These are phyloP conservation scores for Russula ochroleuca DNA, from an alignment of 768 basidiomycete species.

Conservation along the genomic window DNA sequence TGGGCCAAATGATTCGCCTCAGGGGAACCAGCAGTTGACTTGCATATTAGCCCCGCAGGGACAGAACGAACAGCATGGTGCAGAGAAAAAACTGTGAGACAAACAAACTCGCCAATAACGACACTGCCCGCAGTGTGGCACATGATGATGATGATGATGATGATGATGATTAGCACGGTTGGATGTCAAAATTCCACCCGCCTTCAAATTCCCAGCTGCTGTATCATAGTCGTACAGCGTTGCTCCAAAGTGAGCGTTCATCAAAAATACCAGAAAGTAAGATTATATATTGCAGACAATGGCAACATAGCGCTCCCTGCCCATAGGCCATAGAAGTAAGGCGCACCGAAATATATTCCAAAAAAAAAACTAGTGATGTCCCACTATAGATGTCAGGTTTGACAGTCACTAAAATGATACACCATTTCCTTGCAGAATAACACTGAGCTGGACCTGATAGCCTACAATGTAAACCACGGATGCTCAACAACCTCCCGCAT, in stretches of 20 bases:
- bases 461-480: no score
- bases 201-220: neutral
- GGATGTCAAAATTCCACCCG: neutral
- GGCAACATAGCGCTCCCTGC: no score
- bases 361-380: no score
- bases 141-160: no score
- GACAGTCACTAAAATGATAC: no score
- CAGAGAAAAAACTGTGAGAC: conserved; percentile 4
- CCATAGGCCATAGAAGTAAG: no score
- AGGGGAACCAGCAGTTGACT: conserved; percentile 14
- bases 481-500: no score
- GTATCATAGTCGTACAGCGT: neutral
- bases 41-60: neutral
- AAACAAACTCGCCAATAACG: neutral
- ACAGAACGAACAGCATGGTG: conserved; percentile 3
- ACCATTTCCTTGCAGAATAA: no score
- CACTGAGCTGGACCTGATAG: no score
- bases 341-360: no score
- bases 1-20: neutral
- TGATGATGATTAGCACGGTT: neutral
- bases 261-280: neutral
- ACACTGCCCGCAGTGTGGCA: conserved; percentile 1
- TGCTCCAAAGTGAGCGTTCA: neutral
- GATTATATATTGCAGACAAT: no score
- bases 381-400: no score